Conservation (phyloP, 257 asterid genomes). For the Phtheirospermum japonicum region DNA sequence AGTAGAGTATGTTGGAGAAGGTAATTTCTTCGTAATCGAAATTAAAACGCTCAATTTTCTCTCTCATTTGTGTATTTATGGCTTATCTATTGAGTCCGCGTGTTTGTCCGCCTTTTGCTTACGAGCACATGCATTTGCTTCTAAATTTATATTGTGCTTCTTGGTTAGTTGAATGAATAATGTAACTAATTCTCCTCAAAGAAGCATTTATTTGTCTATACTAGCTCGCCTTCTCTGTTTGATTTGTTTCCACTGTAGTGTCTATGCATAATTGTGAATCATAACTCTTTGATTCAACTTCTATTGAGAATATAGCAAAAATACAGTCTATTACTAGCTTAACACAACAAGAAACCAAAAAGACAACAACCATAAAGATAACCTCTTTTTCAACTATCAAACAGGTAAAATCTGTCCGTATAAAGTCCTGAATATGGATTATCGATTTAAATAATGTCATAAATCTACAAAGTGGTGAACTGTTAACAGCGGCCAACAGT, state of each 20-base stretch:
- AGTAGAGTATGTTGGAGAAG: slow-evolving; percentile 95
- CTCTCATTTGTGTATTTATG: slow-evolving; percentile 12
- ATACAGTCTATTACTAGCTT: not conserved
- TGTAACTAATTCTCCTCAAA: not conserved
- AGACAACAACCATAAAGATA: too few species aligned
- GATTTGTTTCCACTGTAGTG: not conserved
- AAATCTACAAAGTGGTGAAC: not conserved
- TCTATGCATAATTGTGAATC: not conserved
- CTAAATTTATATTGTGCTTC: slow-evolving; percentile 21
- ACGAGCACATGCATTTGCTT: slow-evolving; percentile 15
- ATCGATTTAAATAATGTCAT: not conserved
- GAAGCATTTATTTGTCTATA: not conserved
- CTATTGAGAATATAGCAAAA: not conserved
- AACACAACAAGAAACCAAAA: not conserved
- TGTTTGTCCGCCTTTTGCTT: slow-evolving; percentile 17
- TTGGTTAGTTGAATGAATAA: slow-evolving; percentile 19
- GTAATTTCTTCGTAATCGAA: slow-evolving; percentile 38
- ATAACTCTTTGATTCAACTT: not conserved
- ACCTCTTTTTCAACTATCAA: too few species aligned
- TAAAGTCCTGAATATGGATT: not conserved
- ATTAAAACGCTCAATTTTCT: slow-evolving; percentile 20
- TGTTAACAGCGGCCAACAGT: not conserved
- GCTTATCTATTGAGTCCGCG: slow-evolving; percentile 8
- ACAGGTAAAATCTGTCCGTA: not conserved
- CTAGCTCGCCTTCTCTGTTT: slow-evolving; percentile 3